Conservation (phyloP, 2,329 filamentous ascomycete genomes). For the Dactylellina parvicollis region DNA sequence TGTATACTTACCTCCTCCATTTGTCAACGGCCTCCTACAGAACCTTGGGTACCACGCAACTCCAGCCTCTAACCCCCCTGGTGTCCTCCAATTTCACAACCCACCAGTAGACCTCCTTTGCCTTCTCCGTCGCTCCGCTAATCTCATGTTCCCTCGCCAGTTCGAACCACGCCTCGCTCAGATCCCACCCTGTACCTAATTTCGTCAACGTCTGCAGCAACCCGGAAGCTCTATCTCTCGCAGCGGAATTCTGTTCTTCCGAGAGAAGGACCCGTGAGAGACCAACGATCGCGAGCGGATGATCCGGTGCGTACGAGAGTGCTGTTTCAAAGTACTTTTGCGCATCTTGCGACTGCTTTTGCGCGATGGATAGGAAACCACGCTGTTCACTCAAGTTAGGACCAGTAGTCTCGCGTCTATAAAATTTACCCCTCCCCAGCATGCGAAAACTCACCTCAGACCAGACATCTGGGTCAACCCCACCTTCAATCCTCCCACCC, state of each 20-base stretch:
- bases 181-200: slow-evolving; percentile 86
- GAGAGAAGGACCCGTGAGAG: slow-evolving; percentile 81
- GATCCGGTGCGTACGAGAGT: slow-evolving; percentile 80
- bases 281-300: slow-evolving; percentile 80
- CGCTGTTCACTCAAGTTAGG: slow-evolving; percentile 65
- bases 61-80: slow-evolving; percentile 81
- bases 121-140: slow-evolving; percentile 83
- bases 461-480: slow-evolving; percentile 71
- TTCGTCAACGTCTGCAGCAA: slow-evolving; percentile 85
- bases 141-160: slow-evolving; percentile 88
- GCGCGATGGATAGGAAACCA: slow-evolving; percentile 73
- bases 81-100: slow-evolving; percentile 93
- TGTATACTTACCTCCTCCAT: neutral
- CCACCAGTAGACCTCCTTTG: slow-evolving; percentile 96
- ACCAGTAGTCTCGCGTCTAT: neutral
- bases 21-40: no score
- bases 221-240: slow-evolving; percentile 86
- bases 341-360: slow-evolving; percentile 73
- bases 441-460: slow-evolving; percentile 73
- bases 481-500: slow-evolving; percentile 67
- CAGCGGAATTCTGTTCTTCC: slow-evolving; percentile 69
- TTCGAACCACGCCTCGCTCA: slow-evolving; percentile 90
- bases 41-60: slow-evolving; percentile 64
- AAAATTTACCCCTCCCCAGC: no score
- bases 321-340: slow-evolving; percentile 83